phyloP scores from a whole-genome alignment of 2,329 filamentous ascomycete genomes.

The Microcyclosporella mali region DNA sequence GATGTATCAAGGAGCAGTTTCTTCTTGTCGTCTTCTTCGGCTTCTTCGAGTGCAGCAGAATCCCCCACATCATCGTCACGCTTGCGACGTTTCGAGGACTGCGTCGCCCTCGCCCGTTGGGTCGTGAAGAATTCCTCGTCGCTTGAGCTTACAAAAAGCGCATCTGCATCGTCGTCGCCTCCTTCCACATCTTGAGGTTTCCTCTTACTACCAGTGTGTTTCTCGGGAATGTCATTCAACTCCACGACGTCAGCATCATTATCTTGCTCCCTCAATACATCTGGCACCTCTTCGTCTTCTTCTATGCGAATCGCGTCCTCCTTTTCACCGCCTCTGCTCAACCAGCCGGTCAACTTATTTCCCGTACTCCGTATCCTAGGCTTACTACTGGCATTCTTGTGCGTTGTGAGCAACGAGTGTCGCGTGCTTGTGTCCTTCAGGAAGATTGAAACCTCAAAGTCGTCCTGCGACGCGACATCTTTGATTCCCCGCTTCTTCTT shows the following conservation, averaged over 20 bases:
- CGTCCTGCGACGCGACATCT: constrained; percentile 80
- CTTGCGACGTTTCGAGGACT: constrained; percentile 18
- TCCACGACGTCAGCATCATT: constrained; percentile 49
- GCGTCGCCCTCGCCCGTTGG: constrained; percentile 23
- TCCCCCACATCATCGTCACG: constrained; percentile 19
- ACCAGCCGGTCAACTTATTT: constrained; percentile 43
- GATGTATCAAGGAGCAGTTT: constrained; percentile 78
- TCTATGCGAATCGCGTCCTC: constrained; percentile 39
- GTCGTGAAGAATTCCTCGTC: constrained; percentile 32
- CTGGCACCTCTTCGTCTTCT: constrained; percentile 44
- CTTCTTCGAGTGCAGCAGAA: constrained; percentile 20
- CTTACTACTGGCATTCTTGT: constrained; percentile 60
- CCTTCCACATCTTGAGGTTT: constrained; percentile 9
- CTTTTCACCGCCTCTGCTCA: constrained; percentile 31
- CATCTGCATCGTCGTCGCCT: constrained; percentile 26
- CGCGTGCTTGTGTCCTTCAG: constrained; percentile 78
- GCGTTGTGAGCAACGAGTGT: constrained; percentile 79
- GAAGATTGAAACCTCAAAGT: constrained; percentile 93
- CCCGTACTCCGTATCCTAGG: constrained; percentile 40
- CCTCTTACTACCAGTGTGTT: constrained; percentile 23
- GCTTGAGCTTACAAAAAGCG: constrained; percentile 34
- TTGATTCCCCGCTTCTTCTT: constrained; percentile 74
- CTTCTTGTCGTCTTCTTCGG: constrained; percentile 67
- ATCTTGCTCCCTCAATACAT: constrained; percentile 49
- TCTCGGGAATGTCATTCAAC: constrained; percentile 54